These are phyloP conservation scores for Citrus trifoliata DNA, from an alignment of 345 rosid species.

Conservation along the genomic window DNA sequence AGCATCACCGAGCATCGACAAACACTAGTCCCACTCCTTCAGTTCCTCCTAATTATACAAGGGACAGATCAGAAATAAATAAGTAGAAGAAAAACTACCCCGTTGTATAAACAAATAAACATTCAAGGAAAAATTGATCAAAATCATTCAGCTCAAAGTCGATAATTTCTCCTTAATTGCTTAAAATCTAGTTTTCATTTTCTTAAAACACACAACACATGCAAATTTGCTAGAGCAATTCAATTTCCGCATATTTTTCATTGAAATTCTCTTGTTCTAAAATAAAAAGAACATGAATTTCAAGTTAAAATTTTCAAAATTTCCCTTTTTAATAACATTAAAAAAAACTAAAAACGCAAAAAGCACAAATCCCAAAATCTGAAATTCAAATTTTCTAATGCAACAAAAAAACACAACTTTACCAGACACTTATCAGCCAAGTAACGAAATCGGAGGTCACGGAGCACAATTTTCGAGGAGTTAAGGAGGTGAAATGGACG, in stretches of 20 bases:
- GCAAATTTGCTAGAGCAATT: not conserved
- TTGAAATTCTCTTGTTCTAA: not conserved
- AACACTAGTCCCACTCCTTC: conserved; percentile 97
- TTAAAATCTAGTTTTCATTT: not conserved
- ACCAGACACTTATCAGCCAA: conserved; percentile 96
- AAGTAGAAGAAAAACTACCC: not conserved
- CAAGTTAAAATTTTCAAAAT: not conserved
- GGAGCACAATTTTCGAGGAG: conserved; percentile 84
- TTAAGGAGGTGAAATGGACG: conserved; percentile 93
- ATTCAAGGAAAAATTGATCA: not conserved
- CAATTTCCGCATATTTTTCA: not conserved
- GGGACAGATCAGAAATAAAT: not conserved
- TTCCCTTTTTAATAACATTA: not conserved
- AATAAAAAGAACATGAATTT: not conserved
- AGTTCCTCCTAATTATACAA: conserved; percentile 68
- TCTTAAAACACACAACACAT: not conserved
- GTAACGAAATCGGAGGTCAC: conserved; percentile 97
- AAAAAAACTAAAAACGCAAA: not conserved
- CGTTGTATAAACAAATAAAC: not conserved
- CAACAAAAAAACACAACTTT: not conserved
- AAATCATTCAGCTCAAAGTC: not conserved
- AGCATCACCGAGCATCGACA: conserved; percentile 82
- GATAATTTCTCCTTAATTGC: not conserved
- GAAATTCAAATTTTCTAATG: not conserved
- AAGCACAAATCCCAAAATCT: not conserved